Evolutionary conservation across 495 filamentous ascomycete species (phyloP), one percentile per base, ranked within the genome.

Genomic region (Talaromyces borbonicus): DNA sequence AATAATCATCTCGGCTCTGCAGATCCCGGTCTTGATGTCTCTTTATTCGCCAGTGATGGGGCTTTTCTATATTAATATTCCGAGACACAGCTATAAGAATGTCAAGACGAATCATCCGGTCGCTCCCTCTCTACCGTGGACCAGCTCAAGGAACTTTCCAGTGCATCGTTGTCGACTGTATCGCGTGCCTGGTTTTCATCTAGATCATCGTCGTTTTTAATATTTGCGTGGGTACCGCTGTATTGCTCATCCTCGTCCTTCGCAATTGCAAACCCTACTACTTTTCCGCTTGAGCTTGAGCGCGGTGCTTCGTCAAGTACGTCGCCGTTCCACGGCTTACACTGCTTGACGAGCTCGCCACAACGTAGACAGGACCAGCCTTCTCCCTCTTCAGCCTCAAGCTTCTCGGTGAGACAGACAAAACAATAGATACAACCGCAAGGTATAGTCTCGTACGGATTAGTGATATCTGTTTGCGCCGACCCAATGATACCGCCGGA

Each of bases 371-470:
- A 99, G n/a, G 75, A 65, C 90, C 90, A 99, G 3, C 90, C 92
- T 52, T 97, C 90, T 5, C 90, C 92, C 53, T 96, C 92, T 62
- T 97, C 93, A 2, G 80, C 79, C 57, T 95, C 92, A 8, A 99
- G 64, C 47, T 85, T 79, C 30, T 86, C 84, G 3, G 90, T 87
- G n/a, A 97, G 62, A 61, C 92, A 99, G n/a, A 93, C 85, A 54
- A 90, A 98, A 61, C 92, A 98, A 65, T 97, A 97, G 35, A 95
- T 71, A 60, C 89, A 94, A 0, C 87, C 86, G 57, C 92, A 98
- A 2, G 89, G 84, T 15, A 93, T 76, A 0, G 87, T 78, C 58
- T 95, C 89, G 54, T 98, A 98, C 0, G 93, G 89, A 60, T 97
- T 98, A 2, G 90, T 95, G 45, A 97, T 81, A 54, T 97, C 93